Percentiles rank a stretch among this genome's conserved stretches.
Evolutionary conservation across 192 early-diverging fungal genomes (phyloP).

Genomic region (Coemansia sp.): DNA sequence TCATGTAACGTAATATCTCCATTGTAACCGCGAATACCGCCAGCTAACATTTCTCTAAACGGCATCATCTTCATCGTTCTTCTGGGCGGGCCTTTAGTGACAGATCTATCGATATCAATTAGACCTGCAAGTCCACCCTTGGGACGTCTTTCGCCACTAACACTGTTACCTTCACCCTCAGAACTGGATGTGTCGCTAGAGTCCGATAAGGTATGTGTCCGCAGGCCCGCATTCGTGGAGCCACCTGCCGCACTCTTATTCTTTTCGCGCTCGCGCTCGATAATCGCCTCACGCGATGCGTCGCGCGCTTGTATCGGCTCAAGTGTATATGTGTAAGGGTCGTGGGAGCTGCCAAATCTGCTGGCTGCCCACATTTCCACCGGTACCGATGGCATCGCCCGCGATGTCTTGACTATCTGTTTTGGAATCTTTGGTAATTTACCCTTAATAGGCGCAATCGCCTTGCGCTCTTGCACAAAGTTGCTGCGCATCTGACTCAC

Average conservation of each 20-base stretch:
- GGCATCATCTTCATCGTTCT: constrained; percentile 27
- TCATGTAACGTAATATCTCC: constrained; percentile 6
- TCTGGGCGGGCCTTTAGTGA: constrained; percentile 4
- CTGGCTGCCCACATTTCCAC: constrained; percentile 10
- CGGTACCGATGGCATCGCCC: constrained; percentile 32
- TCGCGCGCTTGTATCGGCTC: not conserved
- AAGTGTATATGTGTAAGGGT: constrained; percentile 4
- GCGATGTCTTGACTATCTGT: constrained; percentile 33
- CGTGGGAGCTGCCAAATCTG: not conserved
- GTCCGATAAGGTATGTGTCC: not conserved
- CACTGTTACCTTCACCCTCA: constrained; percentile 10
- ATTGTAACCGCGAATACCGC: not conserved
- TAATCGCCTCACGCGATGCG: constrained; percentile 7
- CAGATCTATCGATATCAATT: constrained; percentile 15
- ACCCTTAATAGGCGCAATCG: not conserved
- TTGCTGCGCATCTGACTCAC: constrained; percentile 25
- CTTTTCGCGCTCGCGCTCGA: constrained; percentile 10
- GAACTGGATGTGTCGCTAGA: constrained; percentile 29
- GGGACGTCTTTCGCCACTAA: constrained; percentile 7
- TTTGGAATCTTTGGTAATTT: constrained; percentile 13
- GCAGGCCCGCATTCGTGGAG: not conserved
- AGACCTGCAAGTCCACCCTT: constrained; percentile 25
- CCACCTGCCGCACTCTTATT: not conserved
- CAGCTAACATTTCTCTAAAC: not conserved
- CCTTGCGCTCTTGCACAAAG: constrained; percentile 21